Conservation (phyloP, 2,329 filamentous ascomycete species). For the Pseudofabraea citricarpa region DNA sequence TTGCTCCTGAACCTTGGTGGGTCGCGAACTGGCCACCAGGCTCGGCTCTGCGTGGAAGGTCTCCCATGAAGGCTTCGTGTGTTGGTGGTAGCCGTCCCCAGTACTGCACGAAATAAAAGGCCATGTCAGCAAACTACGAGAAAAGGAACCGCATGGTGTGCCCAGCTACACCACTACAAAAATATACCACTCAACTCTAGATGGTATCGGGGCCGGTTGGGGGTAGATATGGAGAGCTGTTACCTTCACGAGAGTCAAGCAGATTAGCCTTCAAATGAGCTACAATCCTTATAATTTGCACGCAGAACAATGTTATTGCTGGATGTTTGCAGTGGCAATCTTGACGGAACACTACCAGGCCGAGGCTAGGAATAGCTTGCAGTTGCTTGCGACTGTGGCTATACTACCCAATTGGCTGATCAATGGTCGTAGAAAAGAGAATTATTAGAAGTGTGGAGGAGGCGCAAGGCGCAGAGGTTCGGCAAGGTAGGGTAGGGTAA, state of each 20-base stretch:
- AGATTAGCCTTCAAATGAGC: background rate
- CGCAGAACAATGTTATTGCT: background rate
- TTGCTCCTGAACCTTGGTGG: constrained; percentile 7
- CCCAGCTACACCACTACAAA: background rate
- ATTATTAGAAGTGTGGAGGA: background rate
- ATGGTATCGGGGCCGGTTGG: background rate
- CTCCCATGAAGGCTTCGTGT: constrained; percentile 17
- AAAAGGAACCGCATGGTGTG: background rate
- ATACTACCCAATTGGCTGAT: constrained; percentile 1
- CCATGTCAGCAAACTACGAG: constrained; percentile 16
- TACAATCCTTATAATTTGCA: background rate
- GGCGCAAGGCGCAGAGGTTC: constrained; percentile 1
- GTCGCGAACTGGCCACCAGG: constrained; percentile 11
- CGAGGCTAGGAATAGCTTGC: constrained; percentile 2
- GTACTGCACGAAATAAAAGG: constrained; percentile 14
- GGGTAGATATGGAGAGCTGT: background rate
- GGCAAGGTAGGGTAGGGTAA: background rate
- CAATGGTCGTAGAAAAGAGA: background rate
- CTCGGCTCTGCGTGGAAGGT: constrained; percentile 8
- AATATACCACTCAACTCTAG: background rate
- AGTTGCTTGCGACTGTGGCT: background rate
- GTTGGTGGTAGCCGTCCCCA: constrained; percentile 10
- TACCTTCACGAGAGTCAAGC: background rate
- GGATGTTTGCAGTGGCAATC: background rate
- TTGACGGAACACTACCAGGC: background rate